Conservation (phyloP, 179 eudicot genomes). For the Monotropa hypopitys region DNA sequence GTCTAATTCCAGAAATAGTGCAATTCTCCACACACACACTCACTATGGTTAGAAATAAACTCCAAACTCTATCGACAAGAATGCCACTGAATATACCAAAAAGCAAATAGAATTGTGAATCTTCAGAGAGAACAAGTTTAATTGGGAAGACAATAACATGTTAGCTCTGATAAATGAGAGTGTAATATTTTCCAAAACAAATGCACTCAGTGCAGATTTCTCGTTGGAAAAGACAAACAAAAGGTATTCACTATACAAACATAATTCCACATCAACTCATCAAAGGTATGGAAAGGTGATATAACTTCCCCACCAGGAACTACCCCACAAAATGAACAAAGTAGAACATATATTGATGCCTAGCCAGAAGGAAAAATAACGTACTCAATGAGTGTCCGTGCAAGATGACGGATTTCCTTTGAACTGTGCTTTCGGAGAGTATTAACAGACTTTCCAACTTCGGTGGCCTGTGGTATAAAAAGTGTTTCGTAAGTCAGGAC, state of each 20-base stretch:
- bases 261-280: not conserved
- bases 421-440: conserved; percentile 40
- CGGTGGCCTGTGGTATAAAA: conserved; percentile 43
- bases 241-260: not conserved
- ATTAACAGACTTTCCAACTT: conserved; percentile 67
- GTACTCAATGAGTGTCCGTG: conserved; percentile 48
- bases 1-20: not conserved
- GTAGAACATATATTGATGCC: not conserved
- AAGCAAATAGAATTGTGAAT: not conserved
- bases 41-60: not conserved
- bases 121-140: not conserved
- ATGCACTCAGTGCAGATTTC: not conserved
- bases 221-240: not conserved
- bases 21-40: not conserved
- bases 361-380: conserved; percentile 15
- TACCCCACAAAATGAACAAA: not conserved
- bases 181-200: not conserved
- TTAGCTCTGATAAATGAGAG: not conserved
- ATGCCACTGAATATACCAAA: not conserved
- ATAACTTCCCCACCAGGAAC: too few species aligned
- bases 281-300: too few species aligned
- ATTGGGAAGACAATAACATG: not conserved
- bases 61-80: not conserved
- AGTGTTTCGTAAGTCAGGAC: conserved; percentile 1
- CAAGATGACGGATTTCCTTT: conserved; percentile 41